Evolutionary conservation across 768 basidiomycete genomes (phyloP).

Genomic region (Tephrocybe rancida): DNA sequence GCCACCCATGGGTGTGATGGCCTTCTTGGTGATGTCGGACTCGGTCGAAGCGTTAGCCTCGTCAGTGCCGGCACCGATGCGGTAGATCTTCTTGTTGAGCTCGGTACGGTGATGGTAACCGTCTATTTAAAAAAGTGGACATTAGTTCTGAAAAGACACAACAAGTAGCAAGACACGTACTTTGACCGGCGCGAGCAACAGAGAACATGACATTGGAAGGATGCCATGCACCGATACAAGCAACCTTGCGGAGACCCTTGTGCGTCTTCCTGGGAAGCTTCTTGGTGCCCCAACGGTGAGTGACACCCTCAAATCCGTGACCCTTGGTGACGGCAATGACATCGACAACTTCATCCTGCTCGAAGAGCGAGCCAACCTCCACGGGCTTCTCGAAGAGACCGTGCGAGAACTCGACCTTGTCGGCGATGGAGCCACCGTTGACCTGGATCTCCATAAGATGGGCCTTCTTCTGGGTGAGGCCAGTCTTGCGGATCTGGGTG

Average conservation of each 20-base stretch:
- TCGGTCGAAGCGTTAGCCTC: conserved; percentile 90
- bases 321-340: conserved; percentile 99
- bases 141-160: not conserved
- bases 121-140: conserved; percentile 46
- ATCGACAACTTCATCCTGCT: conserved; percentile 96
- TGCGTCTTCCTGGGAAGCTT: conserved; percentile 98
- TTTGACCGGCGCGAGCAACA: conserved; percentile 99
- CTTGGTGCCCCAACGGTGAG: conserved; percentile 99
- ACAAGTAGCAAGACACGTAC: conserved; percentile 48
- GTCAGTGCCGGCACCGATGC: conserved; percentile 81
- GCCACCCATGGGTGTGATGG: conserved; percentile 96
- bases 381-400: conserved; percentile 96
- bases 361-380: conserved; percentile 84
- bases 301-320: conserved; percentile 99
- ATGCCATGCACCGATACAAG: conserved; percentile 99
- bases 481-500: conserved; percentile 98
- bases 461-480: conserved; percentile 98
- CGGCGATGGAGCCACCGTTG: conserved; percentile 93
- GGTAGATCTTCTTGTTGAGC: conserved; percentile 99
- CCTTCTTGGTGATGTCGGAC: conserved; percentile 90
- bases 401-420: conserved; percentile 97
- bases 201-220: conserved; percentile 99
- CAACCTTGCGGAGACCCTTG: conserved; percentile 99
- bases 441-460: conserved; percentile 99
- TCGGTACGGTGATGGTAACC: conserved; percentile 97